phyloP scores from a whole-genome alignment of 768 basidiomycete genomes.

The Tricholoma flavovirens region DNA sequence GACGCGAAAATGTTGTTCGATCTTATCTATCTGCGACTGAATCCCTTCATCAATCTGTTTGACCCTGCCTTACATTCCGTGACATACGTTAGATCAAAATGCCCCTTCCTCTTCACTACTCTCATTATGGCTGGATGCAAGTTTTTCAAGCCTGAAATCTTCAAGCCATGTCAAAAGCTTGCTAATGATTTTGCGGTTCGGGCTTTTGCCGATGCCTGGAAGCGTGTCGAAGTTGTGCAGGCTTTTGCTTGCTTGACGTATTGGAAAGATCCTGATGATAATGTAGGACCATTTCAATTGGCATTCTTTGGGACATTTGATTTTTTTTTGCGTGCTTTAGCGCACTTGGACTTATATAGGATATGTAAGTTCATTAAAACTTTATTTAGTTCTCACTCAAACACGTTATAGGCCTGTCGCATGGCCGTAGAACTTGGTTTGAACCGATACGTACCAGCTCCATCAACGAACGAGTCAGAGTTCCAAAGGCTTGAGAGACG shows the following conservation, averaged over 20 bases:
- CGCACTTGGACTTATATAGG: conserved; percentile 87
- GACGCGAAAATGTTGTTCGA: conserved; percentile 74
- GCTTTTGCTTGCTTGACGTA: conserved; percentile 86
- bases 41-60: conserved; percentile 86
- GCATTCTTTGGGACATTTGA: conserved; percentile 9
- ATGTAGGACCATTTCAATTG: conserved; percentile 36
- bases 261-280: conserved; percentile 86
- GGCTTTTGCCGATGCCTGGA: conserved; percentile 75
- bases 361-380: conserved; percentile 46
- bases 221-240: conserved; percentile 83
- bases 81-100: conserved; percentile 71
- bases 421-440: conserved; percentile 84
- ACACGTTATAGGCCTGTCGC: conserved; percentile 57
- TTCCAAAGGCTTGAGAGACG: conserved; percentile 69
- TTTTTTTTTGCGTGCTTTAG: conserved; percentile 29
- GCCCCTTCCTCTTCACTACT: conserved; percentile 79
- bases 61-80: conserved; percentile 83
- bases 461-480: conserved; percentile 55
- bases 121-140: conserved; percentile 82
- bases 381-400: background rate
- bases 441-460: conserved; percentile 58
- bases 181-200: conserved; percentile 70
- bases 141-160: conserved; percentile 69
- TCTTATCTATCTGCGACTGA: conserved; percentile 73
- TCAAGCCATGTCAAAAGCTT: conserved; percentile 62